Evolutionary conservation across 345 rosid genomes (phyloP).

Genomic region (Eucalyptus tenuipes): DNA sequence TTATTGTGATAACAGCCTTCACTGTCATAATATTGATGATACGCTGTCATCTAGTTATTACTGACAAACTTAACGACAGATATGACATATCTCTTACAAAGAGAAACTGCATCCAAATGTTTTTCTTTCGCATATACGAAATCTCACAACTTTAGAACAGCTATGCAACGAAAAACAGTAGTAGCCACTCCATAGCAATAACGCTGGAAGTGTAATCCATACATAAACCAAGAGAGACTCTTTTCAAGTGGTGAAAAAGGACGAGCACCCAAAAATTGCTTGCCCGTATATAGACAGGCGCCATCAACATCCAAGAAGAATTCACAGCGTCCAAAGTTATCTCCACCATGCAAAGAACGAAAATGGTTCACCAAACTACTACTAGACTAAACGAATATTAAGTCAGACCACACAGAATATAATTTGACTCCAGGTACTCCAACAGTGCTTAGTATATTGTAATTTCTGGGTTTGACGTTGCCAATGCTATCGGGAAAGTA

Average conservation of each 20-base stretch:
- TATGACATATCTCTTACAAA: not conserved
- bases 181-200: not conserved
- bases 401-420: not conserved
- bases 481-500: not conserved
- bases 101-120: not conserved
- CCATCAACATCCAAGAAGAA: not conserved
- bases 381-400: not conserved
- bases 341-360: not conserved
- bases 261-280: not conserved
- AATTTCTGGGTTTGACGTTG: not conserved
- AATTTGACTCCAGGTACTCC: not conserved
- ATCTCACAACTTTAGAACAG: not conserved
- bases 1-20: not conserved
- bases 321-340: not conserved
- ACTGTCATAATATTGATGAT: not conserved
- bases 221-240: not conserved
- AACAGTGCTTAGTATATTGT: not conserved
- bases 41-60: not conserved
- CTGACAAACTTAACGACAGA: not conserved
- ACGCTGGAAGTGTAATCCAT: not conserved
- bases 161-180: not conserved
- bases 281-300: not conserved
- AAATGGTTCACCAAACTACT: not conserved
- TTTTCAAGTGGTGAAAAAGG: not conserved
- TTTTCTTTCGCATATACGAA: not conserved